Percentiles rank a stretch among this genome's conserved stretches.
phyloP scores from a whole-genome alignment of 371 early-diverging fungal genomes.

The Saksenaea vasiformis region DNA sequence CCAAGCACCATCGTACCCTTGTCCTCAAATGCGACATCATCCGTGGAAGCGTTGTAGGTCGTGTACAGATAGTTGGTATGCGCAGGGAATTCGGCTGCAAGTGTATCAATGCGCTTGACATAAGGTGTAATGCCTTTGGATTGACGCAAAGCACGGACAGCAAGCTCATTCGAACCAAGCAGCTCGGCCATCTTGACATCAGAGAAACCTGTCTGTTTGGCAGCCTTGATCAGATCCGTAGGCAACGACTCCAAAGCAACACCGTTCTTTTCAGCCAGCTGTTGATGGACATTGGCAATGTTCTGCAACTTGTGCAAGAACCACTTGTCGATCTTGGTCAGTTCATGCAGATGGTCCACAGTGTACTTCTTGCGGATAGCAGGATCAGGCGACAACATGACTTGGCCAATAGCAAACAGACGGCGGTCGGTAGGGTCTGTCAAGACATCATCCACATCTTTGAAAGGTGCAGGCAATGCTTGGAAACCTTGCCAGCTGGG shows the following conservation, averaged over 20 bases:
- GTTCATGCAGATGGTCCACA: slow-evolving; percentile 80
- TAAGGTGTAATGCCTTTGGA: slow-evolving; percentile 74
- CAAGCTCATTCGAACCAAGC: slow-evolving; percentile 56
- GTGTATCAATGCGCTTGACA: slow-evolving; percentile 91
- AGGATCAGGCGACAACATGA: slow-evolving; percentile 67
- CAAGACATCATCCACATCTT: slow-evolving; percentile 73
- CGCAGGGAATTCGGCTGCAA: slow-evolving; percentile 94
- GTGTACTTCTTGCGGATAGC: slow-evolving; percentile 69
- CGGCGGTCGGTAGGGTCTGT: slow-evolving; percentile 86
- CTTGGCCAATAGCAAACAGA: slow-evolving; percentile 87
- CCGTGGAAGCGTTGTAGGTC: slow-evolving; percentile 85
- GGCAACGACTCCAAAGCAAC: slow-evolving; percentile 51
- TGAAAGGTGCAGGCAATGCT: slow-evolving; percentile 46
- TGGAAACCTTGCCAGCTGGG: slow-evolving; percentile 72
- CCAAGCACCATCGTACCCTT: slow-evolving; percentile 92
- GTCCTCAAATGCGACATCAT: slow-evolving; percentile 86
- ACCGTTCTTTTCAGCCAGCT: slow-evolving; percentile 44
- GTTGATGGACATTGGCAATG: slow-evolving; percentile 69
- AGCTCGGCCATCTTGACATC: slow-evolving; percentile 82
- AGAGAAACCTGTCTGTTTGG: slow-evolving; percentile 89
- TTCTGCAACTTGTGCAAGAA: slow-evolving; percentile 91
- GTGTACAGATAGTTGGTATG: slow-evolving; percentile 92
- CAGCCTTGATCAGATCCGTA: slow-evolving; percentile 57
- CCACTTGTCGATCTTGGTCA: slow-evolving; percentile 95
- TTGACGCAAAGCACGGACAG: slow-evolving; percentile 71